Conservation (phyloP, 2,329 filamentous ascomycete genomes). For the Fusarium liriodendri region DNA sequence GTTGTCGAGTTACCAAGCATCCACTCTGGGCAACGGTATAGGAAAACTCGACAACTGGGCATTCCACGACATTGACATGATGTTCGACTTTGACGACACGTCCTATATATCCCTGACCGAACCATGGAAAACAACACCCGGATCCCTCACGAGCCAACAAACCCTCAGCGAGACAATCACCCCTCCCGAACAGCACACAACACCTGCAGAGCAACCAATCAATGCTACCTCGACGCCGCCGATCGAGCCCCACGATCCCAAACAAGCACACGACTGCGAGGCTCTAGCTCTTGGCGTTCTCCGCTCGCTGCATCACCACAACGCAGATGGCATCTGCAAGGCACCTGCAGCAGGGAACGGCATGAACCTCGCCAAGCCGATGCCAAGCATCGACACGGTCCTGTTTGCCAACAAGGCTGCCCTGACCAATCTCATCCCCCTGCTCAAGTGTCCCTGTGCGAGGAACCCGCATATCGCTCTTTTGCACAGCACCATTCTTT, state of each 20-base stretch:
- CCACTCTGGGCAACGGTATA: background rate
- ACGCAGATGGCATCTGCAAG: background rate
- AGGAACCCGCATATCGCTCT: slow-evolving; percentile 9
- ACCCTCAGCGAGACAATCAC: slow-evolving; percentile 12
- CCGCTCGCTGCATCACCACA: slow-evolving; percentile 19
- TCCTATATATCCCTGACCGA: slow-evolving; percentile 16
- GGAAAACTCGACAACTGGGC: slow-evolving; percentile 21
- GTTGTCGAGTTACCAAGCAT: background rate
- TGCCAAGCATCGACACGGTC: slow-evolving; percentile 26
- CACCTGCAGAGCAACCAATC: background rate
- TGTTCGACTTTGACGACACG: slow-evolving; percentile 17
- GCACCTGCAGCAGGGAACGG: background rate
- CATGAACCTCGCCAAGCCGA: background rate
- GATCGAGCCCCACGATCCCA: background rate
- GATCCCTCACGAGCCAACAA: slow-evolving; percentile 7
- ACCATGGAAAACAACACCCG: slow-evolving; percentile 5
- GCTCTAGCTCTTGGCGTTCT: slow-evolving; percentile 8
- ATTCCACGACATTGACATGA: slow-evolving; percentile 14
- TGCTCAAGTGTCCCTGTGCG: slow-evolving; percentile 17
- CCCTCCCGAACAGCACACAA: slow-evolving; percentile 1
- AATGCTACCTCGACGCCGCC: background rate
- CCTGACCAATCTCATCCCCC: slow-evolving; percentile 4
- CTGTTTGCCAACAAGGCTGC: slow-evolving; percentile 22
- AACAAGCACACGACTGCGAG: slow-evolving; percentile 16
- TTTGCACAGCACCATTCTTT: slow-evolving; percentile 26